Base-by-base conservation (phyloP, 495 filamentous ascomycete species). In the Neurospora sp. region DNA sequence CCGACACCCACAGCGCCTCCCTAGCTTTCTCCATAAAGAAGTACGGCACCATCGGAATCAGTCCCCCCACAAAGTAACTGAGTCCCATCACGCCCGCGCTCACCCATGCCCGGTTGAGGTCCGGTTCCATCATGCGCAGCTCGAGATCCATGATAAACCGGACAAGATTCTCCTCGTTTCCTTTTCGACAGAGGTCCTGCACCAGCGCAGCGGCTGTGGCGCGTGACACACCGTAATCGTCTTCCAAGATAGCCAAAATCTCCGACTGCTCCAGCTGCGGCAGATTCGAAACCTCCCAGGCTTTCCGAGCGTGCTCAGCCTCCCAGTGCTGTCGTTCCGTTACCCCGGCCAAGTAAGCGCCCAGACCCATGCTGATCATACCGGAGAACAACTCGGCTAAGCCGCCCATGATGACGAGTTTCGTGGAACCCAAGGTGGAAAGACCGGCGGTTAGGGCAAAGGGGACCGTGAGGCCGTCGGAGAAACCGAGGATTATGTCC, bases 371-470 rank as follows among this genome's bases (percentile, higher is more conserved):
- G 8, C 83, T 86, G 70, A 91, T 89, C 23, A 85, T 82, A 39
- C 89, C 89, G 10, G 84, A 84, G 76, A 90, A 87, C n/a, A 91
- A 80, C 80, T 91, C 89, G 4, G 89, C 89, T 1, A 90, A 79
- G 2, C 89, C 89, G 23, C 86, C 89, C 73, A 88, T 83, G 62
- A 91, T 84, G 54, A 91, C 89, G 39, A 91, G 80, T 69, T 84
- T 83, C 0, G 88, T 83, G 62, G 81, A 82, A 54, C 88, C 88
- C 31, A 89, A 73, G 71, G 77, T 87, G 11, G 84, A 85, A 11
- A 89, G 72, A 5, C 87, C 87, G 1, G 87, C 87, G 1, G 86
- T 88, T 6, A 89, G 77, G 0, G 87, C 87, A 74, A 89, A 89
- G 11, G 87, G 87, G 2, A 89, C 87, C 0, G 87, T 89, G 39